phyloP scores from a whole-genome alignment of 2,329 filamentous ascomycete species.

The Periconia sp. region DNA sequence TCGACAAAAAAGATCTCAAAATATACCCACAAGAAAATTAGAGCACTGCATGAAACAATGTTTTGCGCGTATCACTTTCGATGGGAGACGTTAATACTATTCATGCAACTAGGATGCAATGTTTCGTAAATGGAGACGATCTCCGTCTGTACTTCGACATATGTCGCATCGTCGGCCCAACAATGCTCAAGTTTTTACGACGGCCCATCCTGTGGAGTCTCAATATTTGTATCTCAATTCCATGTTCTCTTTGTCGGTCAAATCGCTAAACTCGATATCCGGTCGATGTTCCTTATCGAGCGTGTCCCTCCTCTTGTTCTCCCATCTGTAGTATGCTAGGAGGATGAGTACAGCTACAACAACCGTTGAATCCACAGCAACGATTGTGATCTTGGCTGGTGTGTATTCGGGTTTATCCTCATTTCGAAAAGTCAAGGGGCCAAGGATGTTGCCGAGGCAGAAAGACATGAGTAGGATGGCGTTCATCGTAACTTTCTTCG shows the following conservation, averaged over 20 bases:
- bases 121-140: no score
- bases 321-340: slow-evolving; percentile 14
- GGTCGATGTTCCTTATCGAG: slow-evolving; percentile 1
- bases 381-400: slow-evolving; percentile 48
- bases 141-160: no score
- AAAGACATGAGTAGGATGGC: slow-evolving; percentile 38
- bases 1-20: no score
- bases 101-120: no score
- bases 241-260: slow-evolving; percentile 59
- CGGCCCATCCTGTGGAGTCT: no score
- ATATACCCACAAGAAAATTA: no score
- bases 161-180: no score
- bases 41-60: no score
- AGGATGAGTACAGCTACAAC: slow-evolving; percentile 25
- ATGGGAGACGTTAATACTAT: no score
- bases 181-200: no score
- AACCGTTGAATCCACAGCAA: slow-evolving; percentile 34
- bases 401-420: slow-evolving; percentile 40
- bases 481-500: slow-evolving; percentile 43
- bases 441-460: slow-evolving; percentile 43
- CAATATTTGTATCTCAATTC: slow-evolving; percentile 51
- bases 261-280: slow-evolving; percentile 47
- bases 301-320: slow-evolving; percentile 16
- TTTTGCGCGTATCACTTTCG: no score
- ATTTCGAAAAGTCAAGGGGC: slow-evolving; percentile 44